These are phyloP conservation scores for Botrytis cinerea DNA, from an alignment of 2,329 filamentous ascomycete genomes.

Conservation along the genomic window DNA sequence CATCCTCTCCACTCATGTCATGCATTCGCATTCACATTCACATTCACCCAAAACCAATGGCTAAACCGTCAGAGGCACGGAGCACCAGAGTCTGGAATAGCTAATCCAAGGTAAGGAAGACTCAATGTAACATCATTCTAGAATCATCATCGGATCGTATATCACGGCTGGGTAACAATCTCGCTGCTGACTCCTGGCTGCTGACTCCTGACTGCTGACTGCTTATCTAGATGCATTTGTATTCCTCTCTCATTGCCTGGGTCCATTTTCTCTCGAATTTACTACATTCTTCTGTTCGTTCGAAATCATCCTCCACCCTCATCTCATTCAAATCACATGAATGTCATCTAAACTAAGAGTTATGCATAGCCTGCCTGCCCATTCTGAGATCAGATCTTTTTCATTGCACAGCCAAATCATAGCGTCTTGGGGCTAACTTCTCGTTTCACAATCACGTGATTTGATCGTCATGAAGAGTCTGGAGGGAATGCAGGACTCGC, in stretches of 20 bases:
- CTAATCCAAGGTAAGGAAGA: neutral
- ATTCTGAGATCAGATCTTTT: neutral
- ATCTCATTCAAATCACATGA: neutral
- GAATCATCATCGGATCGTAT: neutral
- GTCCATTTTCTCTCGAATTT: neutral
- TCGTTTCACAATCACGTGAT: neutral
- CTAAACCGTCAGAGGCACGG: neutral
- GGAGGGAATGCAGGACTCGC: neutral
- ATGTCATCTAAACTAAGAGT: neutral
- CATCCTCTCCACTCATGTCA: neutral
- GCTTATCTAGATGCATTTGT: neutral
- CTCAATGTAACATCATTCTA: neutral
- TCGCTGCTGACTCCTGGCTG: neutral
- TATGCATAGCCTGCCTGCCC: neutral
- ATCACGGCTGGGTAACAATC: neutral
- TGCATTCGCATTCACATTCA: neutral
- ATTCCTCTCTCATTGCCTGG: neutral
- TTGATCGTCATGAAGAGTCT: neutral
- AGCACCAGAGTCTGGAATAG: neutral
- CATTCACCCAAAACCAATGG: neutral
- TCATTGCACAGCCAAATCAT: neutral
- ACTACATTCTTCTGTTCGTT: neutral
- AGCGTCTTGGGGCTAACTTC: neutral
- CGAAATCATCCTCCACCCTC: neutral
- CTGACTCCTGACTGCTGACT: neutral